A percentile compares a stretch with the other conserved stretches of the same genome.
These are phyloP conservation scores for Aspergillus sclerotioniger DNA, from an alignment of 495 filamentous ascomycete genomes.

Conservation along the genomic window DNA sequence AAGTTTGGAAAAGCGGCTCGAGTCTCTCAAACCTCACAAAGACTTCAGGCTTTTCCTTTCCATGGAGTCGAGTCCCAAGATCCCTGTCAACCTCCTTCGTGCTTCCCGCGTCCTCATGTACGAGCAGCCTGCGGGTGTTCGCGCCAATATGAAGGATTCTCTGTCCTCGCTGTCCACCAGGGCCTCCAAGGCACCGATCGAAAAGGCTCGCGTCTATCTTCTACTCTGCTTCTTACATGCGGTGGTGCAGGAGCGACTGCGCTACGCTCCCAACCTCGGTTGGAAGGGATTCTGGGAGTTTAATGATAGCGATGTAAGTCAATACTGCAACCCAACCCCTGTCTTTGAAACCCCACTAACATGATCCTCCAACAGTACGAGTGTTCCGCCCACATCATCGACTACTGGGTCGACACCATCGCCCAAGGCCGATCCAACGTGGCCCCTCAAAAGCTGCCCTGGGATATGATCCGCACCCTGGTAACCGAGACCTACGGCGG, in stretches of 20 bases:
- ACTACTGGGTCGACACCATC: constrained; percentile 85
- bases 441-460: constrained; percentile 88
- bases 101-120: constrained; percentile 95
- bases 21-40: constrained; percentile 88
- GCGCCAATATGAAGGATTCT: constrained; percentile 98
- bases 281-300: constrained; percentile 99
- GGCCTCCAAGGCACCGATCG: constrained; percentile 78
- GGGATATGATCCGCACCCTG: constrained; percentile 93
- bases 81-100: constrained; percentile 91
- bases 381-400: constrained; percentile 93
- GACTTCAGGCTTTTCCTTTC: constrained; percentile 96
- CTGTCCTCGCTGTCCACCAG: constrained; percentile 77
- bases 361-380: constrained; percentile 66
- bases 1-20: constrained; percentile 92
- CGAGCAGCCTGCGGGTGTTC: constrained; percentile 93
- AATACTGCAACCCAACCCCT: not conserved
- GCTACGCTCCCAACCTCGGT: constrained; percentile 90
- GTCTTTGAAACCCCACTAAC: constrained; percentile 28
- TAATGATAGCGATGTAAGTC: constrained; percentile 95
- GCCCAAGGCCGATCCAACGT: constrained; percentile 86
- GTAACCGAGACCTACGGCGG: constrained; percentile 94
- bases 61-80: constrained; percentile 96
- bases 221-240: constrained; percentile 93
- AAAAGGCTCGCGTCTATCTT: constrained; percentile 87
- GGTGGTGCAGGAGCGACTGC: constrained; percentile 90